Evolutionary conservation across 257 asterid genomes (phyloP).

Genomic region (Rhazya stricta): DNA sequence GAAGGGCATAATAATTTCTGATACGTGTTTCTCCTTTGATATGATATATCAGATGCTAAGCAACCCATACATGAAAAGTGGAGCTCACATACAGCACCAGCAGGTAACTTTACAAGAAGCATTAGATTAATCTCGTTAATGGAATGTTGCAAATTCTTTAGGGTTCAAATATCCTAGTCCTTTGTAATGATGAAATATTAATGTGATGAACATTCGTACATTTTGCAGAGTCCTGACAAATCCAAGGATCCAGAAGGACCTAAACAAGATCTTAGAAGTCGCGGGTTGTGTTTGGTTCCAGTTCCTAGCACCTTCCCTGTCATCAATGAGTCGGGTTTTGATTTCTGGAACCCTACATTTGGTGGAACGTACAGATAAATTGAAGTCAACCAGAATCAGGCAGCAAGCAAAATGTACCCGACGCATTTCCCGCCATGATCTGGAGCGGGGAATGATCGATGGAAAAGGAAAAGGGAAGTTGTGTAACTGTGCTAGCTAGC

Average conservation of each 20-base stretch:
- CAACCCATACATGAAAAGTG: slow-evolving; percentile 82
- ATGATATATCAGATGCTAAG: slow-evolving; percentile 48
- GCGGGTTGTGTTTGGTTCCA: slow-evolving; percentile 87
- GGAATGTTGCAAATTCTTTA: neutral
- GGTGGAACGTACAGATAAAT: slow-evolving; percentile 73
- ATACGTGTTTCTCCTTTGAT: neutral
- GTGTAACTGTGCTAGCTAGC: slow-evolving; percentile 6
- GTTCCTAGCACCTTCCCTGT: slow-evolving; percentile 84
- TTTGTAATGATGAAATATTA: neutral
- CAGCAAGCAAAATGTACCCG: neutral
- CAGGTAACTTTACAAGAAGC: slow-evolving; percentile 37
- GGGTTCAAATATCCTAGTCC: neutral
- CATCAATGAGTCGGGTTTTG: slow-evolving; percentile 67
- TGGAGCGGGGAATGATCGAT: slow-evolving; percentile 12
- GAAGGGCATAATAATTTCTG: neutral
- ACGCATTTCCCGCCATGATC: slow-evolving; percentile 5
- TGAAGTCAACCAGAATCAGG: neutral
- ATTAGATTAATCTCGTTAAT: neutral
- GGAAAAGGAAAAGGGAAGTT: slow-evolving; percentile 6
- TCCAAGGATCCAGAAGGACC: slow-evolving; percentile 52
- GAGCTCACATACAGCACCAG: slow-evolving; percentile 60
- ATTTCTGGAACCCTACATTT: slow-evolving; percentile 85
- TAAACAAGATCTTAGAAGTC: slow-evolving; percentile 68
- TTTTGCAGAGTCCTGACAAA: slow-evolving; percentile 43
- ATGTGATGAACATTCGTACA: neutral